Conservation (phyloP, 1,284 basidiomycete genomes). For the Ceratobasidium theobromae region DNA sequence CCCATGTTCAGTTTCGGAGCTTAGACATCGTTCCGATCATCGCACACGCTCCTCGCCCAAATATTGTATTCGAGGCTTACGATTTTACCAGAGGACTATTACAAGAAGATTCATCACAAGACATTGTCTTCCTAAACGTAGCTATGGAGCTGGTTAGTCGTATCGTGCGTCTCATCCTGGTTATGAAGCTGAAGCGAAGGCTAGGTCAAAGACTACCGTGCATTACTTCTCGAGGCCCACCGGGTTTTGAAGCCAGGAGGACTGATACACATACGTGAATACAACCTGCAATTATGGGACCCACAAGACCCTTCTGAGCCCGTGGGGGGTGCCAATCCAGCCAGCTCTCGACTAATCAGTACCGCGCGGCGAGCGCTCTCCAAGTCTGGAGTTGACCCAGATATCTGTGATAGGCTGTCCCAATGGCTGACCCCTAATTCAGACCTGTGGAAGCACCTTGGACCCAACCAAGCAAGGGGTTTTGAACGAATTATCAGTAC, state of each 20-base stretch:
- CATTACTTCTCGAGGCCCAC: constrained; percentile 2
- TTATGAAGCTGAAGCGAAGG: background rate
- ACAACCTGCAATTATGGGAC: background rate
- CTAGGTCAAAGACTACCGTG: constrained; percentile 12
- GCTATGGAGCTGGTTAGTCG: background rate
- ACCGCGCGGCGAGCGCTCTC: background rate
- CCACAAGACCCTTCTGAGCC: background rate
- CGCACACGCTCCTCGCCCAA: background rate
- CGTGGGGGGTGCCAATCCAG: background rate
- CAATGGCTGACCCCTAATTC: constrained; percentile 4
- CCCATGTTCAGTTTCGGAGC: background rate
- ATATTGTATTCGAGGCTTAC: background rate
- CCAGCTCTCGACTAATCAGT: background rate
- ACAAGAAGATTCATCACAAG: background rate
- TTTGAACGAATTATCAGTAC: background rate
- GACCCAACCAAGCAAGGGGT: background rate
- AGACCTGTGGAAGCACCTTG: background rate
- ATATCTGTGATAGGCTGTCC: background rate
- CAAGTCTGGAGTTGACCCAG: background rate
- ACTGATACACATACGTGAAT: constrained; percentile 7
- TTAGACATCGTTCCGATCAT: background rate
- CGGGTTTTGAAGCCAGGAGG: constrained; percentile 16
- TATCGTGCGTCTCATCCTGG: background rate
- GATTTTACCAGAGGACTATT: background rate
- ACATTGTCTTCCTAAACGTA: background rate